A percentile compares a stretch with the other conserved stretches of the same genome.
Conservation (phyloP, 768 basidiomycete genomes). For the Hygrophoropsis aurantiaca region DNA sequence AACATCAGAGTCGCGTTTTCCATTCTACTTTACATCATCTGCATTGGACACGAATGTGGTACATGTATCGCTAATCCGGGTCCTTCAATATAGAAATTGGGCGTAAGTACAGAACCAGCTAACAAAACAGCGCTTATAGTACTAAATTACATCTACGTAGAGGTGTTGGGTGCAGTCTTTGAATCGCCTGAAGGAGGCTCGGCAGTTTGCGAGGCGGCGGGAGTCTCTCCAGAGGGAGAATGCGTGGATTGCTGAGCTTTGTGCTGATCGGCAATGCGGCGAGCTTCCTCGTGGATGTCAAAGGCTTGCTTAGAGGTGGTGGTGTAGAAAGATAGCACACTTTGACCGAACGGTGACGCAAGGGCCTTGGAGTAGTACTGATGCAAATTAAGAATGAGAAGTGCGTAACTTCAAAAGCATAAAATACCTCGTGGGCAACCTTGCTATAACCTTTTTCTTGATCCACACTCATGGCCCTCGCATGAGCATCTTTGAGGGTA, state of each 20-base stretch:
- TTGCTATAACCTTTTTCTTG: constrained; percentile 78
- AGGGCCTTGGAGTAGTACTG: constrained; percentile 82
- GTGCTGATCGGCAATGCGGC: constrained; percentile 69
- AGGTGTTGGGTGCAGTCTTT: constrained; percentile 9
- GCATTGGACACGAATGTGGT: too few species aligned
- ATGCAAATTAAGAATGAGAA: constrained; percentile 1
- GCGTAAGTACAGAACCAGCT: too few species aligned
- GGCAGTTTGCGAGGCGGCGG: constrained; percentile 4
- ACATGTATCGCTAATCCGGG: too few species aligned
- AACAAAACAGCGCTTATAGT: too few species aligned
- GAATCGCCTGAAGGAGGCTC: constrained; percentile 2
- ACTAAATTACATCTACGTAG: constrained; percentile 10
- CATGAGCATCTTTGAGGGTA: constrained; percentile 59
- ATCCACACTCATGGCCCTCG: constrained; percentile 74
- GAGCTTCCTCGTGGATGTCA: constrained; percentile 93
- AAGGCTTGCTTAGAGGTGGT: constrained; percentile 81
- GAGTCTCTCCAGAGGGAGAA: constrained; percentile 1
- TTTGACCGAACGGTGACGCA: constrained; percentile 72
- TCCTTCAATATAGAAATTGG: too few species aligned
- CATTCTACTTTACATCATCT: too few species aligned
- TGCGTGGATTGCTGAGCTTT: constrained; percentile 32
- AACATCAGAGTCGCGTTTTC: too few species aligned
- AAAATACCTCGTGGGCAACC: constrained; percentile 62
- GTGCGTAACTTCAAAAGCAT: not conserved
- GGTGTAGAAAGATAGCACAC: constrained; percentile 83